Evolutionary conservation across 768 basidiomycete species (phyloP), one percentile per base, ranked within the genome.

Genomic region (Xerocomellus intermedius): DNA sequence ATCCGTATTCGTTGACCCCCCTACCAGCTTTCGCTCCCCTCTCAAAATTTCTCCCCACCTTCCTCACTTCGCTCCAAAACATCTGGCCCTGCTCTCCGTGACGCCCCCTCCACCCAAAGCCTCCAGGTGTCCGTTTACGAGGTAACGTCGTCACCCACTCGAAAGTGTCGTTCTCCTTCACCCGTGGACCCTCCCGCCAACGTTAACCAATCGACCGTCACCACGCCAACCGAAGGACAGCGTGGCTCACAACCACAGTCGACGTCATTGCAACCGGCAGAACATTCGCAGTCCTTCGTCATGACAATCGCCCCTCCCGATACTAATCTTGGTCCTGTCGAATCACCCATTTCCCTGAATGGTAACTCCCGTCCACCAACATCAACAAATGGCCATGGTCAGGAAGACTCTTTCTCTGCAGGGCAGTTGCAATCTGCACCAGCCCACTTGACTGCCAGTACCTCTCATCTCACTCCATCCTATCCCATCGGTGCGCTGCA

Each of bases 231-330:
- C 35, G 66, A 58, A 58, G 52, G 22, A 13, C 54, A 32, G 24
- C 59, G 3, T 33, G 60, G 50, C 49, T 37, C 52, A 1, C 60
- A 57, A 36, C 44, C 52, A 12, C 54, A 35, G 8, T 53, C 68
- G 2, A 10, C 59, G 4, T 56, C 57, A 22, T 55, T 55, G 16
- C 63, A 48, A n/a, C 56, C 68, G 14, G 61, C 65, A n/a, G 56
- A 66, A 30, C 65, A 67, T 24, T 68, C 72, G 2, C 75, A 72
- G 41, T 69, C 75, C 12, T 69, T 77, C 47, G 72, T 77, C 38
- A 72, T 80, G 22, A 79, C 73, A n/a, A 63, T 79, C 50, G 75
- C 76, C 5, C 74, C 78, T 42, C 76, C 78, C 35, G 72, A 71
- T 13, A 26, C 46, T 1, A 52, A 41, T 36, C 44, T 44, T 10